Evolutionary conservation across 2,329 filamentous ascomycete species (phyloP).

Genomic region (Cryphonectria carpinicola): DNA sequence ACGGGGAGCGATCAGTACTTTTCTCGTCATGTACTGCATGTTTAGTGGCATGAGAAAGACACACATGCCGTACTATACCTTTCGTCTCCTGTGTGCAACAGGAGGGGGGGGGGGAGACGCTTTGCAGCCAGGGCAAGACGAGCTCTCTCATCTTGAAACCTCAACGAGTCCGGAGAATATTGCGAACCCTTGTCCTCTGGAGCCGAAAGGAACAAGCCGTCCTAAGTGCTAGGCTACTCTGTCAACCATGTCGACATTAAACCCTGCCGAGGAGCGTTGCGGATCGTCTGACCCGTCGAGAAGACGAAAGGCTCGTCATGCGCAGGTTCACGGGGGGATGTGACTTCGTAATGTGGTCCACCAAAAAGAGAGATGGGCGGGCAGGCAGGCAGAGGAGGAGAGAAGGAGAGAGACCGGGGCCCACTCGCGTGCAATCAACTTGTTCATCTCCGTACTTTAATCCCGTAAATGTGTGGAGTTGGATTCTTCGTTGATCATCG

Average conservation of each 20-base stretch:
- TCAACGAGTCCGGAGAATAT: constrained; percentile 14
- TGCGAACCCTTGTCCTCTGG: constrained; percentile 17
- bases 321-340: constrained; percentile 14
- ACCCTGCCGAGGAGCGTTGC: constrained; percentile 18
- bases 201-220: constrained; percentile 18
- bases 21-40: neutral
- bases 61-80: constrained; percentile 3
- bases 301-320: constrained; percentile 12
- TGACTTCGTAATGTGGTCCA: constrained; percentile 20
- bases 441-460: constrained; percentile 21
- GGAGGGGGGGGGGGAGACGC: no score
- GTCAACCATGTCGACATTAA: constrained; percentile 5
- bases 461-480: constrained; percentile 20
- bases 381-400: neutral
- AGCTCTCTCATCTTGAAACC: constrained; percentile 23
- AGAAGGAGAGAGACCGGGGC: neutral
- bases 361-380: neutral
- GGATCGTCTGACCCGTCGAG: constrained; percentile 10
- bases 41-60: neutral
- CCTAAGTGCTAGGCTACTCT: neutral
- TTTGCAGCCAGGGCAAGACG: constrained; percentile 15
- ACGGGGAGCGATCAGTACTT: constrained; percentile 14
- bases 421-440: constrained; percentile 6
- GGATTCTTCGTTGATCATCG: constrained; percentile 7
- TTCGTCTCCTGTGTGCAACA: neutral